phyloP scores from a whole-genome alignment of 176 grass and related monocot genomes.

The Zea luxurians region DNA sequence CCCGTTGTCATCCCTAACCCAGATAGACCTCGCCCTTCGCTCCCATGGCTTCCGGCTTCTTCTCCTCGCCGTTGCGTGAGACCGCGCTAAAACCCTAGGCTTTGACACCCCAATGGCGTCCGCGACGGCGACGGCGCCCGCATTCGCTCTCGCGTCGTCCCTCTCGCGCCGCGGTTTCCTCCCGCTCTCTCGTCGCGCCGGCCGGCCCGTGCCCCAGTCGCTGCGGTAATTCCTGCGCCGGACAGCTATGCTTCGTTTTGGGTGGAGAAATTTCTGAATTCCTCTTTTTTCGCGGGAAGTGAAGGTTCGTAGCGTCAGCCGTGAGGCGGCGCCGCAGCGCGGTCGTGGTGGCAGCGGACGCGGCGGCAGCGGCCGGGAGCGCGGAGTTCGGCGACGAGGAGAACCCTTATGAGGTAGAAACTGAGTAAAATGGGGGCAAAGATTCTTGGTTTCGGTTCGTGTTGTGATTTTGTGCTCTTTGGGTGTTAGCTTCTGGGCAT shows the following conservation, averaged over 20 bases:
- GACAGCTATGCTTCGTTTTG: background rate
- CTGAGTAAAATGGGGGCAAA: background rate
- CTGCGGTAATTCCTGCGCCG: conserved; percentile 38
- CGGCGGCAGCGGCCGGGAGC: conserved; percentile 56
- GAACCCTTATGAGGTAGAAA: conserved; percentile 78
- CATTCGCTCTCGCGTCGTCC: conserved; percentile 23
- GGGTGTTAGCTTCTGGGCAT: conserved; percentile 73
- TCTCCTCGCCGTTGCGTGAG: conserved; percentile 33
- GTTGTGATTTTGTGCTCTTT: conserved; percentile 28
- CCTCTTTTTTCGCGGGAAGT: background rate
- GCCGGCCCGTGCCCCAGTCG: conserved; percentile 2
- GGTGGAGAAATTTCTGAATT: background rate
- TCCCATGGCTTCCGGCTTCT: conserved; percentile 39
- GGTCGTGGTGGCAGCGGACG: conserved; percentile 42
- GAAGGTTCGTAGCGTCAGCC: conserved; percentile 45
- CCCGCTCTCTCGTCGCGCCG: conserved; percentile 30
- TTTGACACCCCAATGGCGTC: conserved; percentile 30
- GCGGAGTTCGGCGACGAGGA: conserved; percentile 63
- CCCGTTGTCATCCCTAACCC: background rate
- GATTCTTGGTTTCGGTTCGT: background rate
- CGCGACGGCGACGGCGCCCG: conserved; percentile 14
- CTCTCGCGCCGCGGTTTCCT: conserved; percentile 28
- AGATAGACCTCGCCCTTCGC: conserved; percentile 42
- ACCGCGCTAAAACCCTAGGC: conserved; percentile 35
- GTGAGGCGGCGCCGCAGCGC: conserved; percentile 36